Evolutionary conservation across 1,284 basidiomycete genomes (phyloP), one percentile per base, ranked within the genome.

Genomic region (Ceratobasidium sp.): DNA sequence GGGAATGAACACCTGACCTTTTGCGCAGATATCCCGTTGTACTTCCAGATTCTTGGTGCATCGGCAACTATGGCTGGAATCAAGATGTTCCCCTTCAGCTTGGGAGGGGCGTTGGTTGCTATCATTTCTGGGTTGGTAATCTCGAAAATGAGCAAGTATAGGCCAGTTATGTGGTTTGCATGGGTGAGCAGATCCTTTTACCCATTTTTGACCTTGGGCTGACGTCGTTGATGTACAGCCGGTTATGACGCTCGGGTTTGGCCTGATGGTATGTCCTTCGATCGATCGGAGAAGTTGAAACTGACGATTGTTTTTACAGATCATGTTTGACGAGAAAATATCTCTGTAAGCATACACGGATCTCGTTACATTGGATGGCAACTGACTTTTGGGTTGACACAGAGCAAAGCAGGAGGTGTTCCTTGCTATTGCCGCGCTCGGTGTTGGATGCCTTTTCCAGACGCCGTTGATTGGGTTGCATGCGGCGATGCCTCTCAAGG

Each of bases 41-140:
- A 82, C 74, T 84, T 82, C 80, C 84, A 83, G 75, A 78, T 79
- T 54, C 79, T 81, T 19, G 84, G 84, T 6, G 76, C 81, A 0
- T 78, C 79, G 0, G 81, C 84, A 0, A 76, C 81, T 14, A 77
- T 83, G 78, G 80, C 82, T 9, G 84, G 84, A n/a, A 80, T 85
- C 15, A 76, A 79, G 36, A 78, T 83, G 75, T 80, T 85, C 31
- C 84, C 84, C 0, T 84, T 82, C 76, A 81, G 80, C 0, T 78
- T 84, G 31, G 78, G 80, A 29, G 54, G 65, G 14, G 73, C 76
- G 17, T 41, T 84, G 74, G 67, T 81, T 14, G 80, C 80, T n/a
- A 80, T 81, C 59, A n/a, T 80, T 8, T 69, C 77, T 0, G 84
- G 84, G 9, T 75, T 82, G 36, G 67, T 80, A 22, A 77, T 85